Evolutionary conservation across 164 flowering plant genomes (phyloP).

Genomic region (Annona squamosa): DNA sequence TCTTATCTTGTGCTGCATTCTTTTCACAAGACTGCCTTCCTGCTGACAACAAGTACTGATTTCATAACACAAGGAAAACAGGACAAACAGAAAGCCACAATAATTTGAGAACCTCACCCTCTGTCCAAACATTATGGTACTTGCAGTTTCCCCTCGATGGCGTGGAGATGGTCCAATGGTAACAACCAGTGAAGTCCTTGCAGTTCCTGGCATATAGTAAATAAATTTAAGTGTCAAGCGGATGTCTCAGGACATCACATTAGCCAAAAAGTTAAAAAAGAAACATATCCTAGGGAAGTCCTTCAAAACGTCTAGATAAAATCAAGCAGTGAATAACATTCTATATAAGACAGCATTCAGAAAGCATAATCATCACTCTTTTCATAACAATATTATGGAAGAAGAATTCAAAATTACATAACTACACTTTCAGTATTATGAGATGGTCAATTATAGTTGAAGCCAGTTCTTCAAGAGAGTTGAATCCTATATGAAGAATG

Average conservation of each 20-base stretch:
- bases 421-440: not conserved
- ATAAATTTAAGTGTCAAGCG: not conserved
- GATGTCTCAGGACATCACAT: not conserved
- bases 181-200: conserved; percentile 87
- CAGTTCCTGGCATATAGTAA: conserved; percentile 53
- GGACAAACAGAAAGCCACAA: not conserved
- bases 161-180: conserved; percentile 98
- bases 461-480: not conserved
- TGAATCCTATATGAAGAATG: not conserved
- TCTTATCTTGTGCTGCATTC: not conserved
- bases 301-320: not conserved
- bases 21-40: no score
- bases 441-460: not conserved
- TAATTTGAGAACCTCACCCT: conserved; percentile 44
- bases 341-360: not conserved
- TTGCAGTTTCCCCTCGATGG: conserved; percentile 93
- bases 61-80: not conserved
- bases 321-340: not conserved
- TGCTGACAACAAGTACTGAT: not conserved
- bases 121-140: conserved; percentile 98
- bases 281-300: not conserved
- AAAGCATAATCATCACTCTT: no score
- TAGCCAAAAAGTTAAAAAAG: not conserved
- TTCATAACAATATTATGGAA: no score
- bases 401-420: not conserved